Conservation (phyloP, 2,329 filamentous ascomycete genomes). For the Apiospora phragmitis region DNA sequence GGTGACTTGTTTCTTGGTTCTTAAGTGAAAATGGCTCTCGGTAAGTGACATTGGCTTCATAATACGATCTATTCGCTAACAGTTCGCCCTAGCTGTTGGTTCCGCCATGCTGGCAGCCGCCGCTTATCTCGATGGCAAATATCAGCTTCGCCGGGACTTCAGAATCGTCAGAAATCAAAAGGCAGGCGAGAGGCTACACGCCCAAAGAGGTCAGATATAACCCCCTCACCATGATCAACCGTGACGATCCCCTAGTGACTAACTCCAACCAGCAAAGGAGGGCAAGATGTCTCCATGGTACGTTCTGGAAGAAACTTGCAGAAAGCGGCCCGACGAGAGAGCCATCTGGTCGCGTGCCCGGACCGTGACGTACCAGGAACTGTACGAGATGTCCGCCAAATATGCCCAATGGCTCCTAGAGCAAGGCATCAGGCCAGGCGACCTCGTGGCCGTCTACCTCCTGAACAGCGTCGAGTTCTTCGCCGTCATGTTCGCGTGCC, state of each 20-base stretch:
- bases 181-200: constrained; percentile 40
- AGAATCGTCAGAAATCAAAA: constrained; percentile 37
- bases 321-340: constrained; percentile 47
- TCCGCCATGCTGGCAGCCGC: constrained; percentile 26
- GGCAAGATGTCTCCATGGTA: constrained; percentile 62
- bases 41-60: background rate
- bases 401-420: constrained; percentile 60
- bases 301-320: constrained; percentile 54
- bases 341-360: constrained; percentile 65
- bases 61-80: background rate
- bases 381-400: constrained; percentile 50
- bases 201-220: constrained; percentile 42
- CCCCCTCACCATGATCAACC: background rate
- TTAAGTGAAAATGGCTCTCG: background rate
- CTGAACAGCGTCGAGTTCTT: constrained; percentile 65
- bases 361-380: constrained; percentile 56
- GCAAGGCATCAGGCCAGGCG: constrained; percentile 53
- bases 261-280: constrained; percentile 39
- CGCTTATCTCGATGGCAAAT: constrained; percentile 68
- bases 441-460: constrained; percentile 63
- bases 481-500: constrained; percentile 61
- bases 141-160: constrained; percentile 61
- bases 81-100: background rate
- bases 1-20: background rate
- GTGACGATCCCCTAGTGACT: background rate